Evolutionary conservation across 116 monocot species (phyloP).

Genomic region (Iris pallida): DNA sequence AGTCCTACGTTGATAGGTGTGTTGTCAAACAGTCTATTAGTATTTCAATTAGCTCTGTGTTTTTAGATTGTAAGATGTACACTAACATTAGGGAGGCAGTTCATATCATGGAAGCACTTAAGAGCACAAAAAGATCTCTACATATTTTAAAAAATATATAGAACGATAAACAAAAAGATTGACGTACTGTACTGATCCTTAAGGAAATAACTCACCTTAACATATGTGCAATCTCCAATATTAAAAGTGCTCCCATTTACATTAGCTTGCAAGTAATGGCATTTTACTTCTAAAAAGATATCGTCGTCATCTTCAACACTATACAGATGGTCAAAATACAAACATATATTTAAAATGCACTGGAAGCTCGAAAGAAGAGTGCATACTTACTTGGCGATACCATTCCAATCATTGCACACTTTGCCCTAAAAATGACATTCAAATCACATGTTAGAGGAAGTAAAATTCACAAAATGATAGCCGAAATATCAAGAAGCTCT

Average conservation of each 20-base stretch:
- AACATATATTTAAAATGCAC: slow-evolving; percentile 3
- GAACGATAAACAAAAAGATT: slow-evolving; percentile 1
- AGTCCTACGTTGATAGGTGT: too few species aligned
- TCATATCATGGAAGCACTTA: too few species aligned
- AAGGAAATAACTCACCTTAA: slow-evolving; percentile 47
- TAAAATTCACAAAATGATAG: too few species aligned
- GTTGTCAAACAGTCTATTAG: too few species aligned
- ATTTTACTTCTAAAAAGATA: slow-evolving; percentile 57
- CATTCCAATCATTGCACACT: slow-evolving; percentile 14
- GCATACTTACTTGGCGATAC: slow-evolving; percentile 26
- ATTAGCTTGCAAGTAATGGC: slow-evolving; percentile 66
- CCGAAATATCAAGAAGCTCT: too few species aligned
- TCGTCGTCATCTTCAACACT: slow-evolving; percentile 54
- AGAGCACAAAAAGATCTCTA: too few species aligned
- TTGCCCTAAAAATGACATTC: slow-evolving; percentile 29
- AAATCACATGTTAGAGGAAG: too few species aligned
- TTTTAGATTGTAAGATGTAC: too few species aligned
- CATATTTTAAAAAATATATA: background rate
- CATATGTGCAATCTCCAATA: slow-evolving; percentile 75
- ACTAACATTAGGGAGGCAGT: too few species aligned
- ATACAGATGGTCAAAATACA: background rate
- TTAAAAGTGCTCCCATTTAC: slow-evolving; percentile 40
- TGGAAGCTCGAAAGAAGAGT: background rate
- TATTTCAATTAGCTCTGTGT: too few species aligned
- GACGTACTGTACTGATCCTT: background rate